Conservation (phyloP, 495 filamentous ascomycete species). For the Aspergillus cristatus region DNA sequence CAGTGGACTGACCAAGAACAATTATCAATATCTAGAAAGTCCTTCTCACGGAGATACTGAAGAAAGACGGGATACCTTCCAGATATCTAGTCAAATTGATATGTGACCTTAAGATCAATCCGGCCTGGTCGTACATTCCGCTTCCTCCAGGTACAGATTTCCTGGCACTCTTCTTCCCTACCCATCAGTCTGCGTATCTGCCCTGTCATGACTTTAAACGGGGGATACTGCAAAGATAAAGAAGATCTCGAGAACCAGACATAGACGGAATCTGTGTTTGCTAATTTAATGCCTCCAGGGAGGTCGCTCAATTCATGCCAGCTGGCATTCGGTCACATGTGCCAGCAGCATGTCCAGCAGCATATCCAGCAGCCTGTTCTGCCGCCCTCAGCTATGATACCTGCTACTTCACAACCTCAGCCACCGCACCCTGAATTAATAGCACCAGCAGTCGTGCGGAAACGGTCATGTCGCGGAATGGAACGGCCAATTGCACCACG, state of each 20-base stretch:
- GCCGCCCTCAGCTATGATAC: conserved; percentile 2
- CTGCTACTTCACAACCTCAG: conserved; percentile 1
- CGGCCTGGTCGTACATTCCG: conserved; percentile 49
- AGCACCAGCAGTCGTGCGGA: conserved; percentile 19
- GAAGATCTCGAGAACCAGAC: no score
- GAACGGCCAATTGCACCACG: conserved; percentile 29
- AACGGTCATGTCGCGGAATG: conserved; percentile 25
- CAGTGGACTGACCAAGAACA: conserved; percentile 7
- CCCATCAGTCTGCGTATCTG: no score
- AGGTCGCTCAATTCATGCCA: conserved; percentile 38
- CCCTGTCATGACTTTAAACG: no score
- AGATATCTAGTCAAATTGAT: conserved; percentile 41
- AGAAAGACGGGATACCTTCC: conserved; percentile 44
- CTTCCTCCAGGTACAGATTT: conserved; percentile 41
- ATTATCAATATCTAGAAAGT: conserved; percentile 26
- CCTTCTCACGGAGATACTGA: conserved; percentile 53
- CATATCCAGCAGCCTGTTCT: background rate
- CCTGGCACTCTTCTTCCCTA: background rate
- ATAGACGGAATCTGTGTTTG: background rate
- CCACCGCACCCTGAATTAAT: conserved; percentile 20
- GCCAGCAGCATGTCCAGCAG: conserved; percentile 12
- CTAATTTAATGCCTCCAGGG: conserved; percentile 19
- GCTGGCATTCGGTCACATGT: conserved; percentile 30
- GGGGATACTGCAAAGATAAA: no score
- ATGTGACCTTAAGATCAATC: conserved; percentile 36